A percentile compares a stretch with the other conserved stretches of the same genome.
phyloP scores from a whole-genome alignment of 257 asterid genomes.

The Nicotiana sylvestris region DNA sequence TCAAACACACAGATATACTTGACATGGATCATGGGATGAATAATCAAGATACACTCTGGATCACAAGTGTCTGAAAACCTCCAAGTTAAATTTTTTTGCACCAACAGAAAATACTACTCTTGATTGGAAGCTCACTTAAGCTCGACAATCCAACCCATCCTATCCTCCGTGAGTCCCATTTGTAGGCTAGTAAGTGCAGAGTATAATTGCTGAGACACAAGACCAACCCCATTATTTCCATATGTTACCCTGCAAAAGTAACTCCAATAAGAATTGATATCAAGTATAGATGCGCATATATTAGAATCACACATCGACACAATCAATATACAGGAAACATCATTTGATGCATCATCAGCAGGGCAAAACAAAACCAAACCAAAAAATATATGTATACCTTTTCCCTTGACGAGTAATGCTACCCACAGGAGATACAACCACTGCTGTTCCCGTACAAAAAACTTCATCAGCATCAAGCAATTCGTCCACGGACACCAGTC shows the following conservation, averaged over 20 bases:
- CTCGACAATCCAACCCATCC: constrained; percentile 72
- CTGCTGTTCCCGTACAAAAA: constrained; percentile 97
- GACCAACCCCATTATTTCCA: constrained; percentile 68
- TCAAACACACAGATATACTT: not conserved
- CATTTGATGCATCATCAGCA: not conserved
- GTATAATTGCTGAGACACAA: constrained; percentile 73
- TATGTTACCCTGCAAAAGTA: constrained; percentile 54
- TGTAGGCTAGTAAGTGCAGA: constrained; percentile 82
- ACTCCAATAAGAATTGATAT: not conserved
- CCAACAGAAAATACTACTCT: not conserved
- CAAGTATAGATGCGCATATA: not conserved
- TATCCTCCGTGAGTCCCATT: constrained; percentile 82
- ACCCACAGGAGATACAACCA: constrained; percentile 92
- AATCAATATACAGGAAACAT: not conserved
- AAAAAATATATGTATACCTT: constrained; percentile 37
- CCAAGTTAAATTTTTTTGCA: not conserved
- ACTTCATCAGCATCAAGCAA: constrained; percentile 97
- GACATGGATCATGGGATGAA: not conserved
- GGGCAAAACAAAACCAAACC: not conserved
- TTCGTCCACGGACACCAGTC: constrained; percentile 72
- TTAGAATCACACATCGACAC: not conserved
- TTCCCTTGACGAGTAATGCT: constrained; percentile 69
- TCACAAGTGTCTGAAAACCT: not conserved
- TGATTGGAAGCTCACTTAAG: constrained; percentile 43
- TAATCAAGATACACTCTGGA: not conserved